Percentiles rank a stretch among this genome's conserved stretches.
Conservation (phyloP, 2,329 filamentous ascomycete genomes). For the Penicillium sp. region DNA sequence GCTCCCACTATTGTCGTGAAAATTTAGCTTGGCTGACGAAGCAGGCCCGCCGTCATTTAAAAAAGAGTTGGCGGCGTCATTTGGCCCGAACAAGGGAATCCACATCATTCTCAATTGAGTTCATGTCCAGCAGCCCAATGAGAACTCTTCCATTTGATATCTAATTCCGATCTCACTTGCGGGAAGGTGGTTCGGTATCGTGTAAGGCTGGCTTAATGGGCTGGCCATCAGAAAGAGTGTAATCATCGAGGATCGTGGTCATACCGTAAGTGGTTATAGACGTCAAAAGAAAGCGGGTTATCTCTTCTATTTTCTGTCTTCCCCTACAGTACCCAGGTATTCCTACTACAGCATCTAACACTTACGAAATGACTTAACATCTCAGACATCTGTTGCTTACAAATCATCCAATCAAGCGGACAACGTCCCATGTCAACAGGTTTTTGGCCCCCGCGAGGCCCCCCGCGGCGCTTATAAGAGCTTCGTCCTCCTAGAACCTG, state of each 20-base stretch:
- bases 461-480: neutral
- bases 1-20: slow-evolving; percentile 6
- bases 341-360: neutral
- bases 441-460: neutral
- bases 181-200: neutral
- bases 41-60: neutral
- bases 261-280: neutral
- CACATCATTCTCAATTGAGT: neutral
- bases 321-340: neutral
- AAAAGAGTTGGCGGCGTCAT: neutral
- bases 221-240: neutral
- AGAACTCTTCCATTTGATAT: neutral
- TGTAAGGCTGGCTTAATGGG: neutral
- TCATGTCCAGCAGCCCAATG: neutral
- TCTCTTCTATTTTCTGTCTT: neutral
- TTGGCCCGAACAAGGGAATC: neutral
- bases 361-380: no score
- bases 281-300: no score
- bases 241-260: neutral
- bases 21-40: neutral
- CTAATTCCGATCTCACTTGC: no score
- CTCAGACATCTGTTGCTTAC: neutral
- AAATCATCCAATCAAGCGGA: neutral
- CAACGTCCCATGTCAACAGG: neutral
- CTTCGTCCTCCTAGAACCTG: neutral